Evolutionary conservation across 441 rosid genomes (phyloP).

Genomic region (Adansonia gregorii): DNA sequence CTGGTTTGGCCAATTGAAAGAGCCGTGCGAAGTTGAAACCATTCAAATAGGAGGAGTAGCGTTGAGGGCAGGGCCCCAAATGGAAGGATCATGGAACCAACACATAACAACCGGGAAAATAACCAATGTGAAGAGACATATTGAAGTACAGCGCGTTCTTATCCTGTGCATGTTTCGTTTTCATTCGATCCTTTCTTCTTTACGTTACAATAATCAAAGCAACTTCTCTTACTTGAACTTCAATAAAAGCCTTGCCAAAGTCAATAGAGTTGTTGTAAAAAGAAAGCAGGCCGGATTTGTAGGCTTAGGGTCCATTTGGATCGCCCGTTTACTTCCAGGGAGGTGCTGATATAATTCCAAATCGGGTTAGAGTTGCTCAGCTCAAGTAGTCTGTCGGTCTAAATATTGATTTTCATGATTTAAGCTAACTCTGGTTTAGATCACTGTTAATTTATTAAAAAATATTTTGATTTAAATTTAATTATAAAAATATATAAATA

Average conservation of each 20-base stretch:
- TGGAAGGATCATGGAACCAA: constrained; percentile 29
- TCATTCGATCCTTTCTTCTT: not conserved
- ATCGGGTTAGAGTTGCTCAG: too few relatives aligned
- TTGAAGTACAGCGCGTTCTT: not conserved
- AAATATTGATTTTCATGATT: too few relatives aligned
- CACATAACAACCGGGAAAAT: constrained; percentile 21
- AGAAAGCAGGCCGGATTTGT: not conserved
- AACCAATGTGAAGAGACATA: not conserved
- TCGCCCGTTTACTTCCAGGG: too few relatives aligned
- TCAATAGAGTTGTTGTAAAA: not conserved
- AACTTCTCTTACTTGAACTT: not conserved
- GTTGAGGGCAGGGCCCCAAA: not conserved
- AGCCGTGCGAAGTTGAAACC: not conserved
- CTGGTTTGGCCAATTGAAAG: not conserved
- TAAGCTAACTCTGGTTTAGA: too few relatives aligned
- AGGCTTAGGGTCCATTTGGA: not conserved
- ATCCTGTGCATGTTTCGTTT: not conserved
- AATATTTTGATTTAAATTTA: too few relatives aligned
- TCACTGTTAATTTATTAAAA: too few relatives aligned
- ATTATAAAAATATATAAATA: too few relatives aligned
- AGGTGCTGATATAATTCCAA: too few relatives aligned
- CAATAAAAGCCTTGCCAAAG: not conserved
- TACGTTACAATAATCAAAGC: not conserved
- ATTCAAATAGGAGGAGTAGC: not conserved
- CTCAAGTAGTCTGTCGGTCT: too few relatives aligned